A percentile compares a stretch with the other conserved stretches of the same genome.
Evolutionary conservation across 1,284 basidiomycete genomes (phyloP).

Genomic region (Anthracocystis walkeri): DNA sequence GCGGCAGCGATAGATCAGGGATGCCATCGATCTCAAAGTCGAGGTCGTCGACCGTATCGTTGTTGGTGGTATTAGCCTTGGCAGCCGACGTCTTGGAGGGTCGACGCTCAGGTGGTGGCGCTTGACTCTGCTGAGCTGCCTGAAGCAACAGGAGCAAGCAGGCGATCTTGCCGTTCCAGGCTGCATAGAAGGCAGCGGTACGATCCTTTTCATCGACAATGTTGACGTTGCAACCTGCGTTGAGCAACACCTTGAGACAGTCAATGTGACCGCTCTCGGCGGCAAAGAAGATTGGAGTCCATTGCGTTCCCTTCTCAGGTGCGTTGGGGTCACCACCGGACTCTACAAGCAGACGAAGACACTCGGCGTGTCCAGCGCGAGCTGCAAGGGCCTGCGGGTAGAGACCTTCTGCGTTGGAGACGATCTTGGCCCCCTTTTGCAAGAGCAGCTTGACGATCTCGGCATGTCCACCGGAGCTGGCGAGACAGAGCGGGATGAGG

Average conservation of each 20-base stretch:
- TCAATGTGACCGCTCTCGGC: slow-evolving; percentile 85
- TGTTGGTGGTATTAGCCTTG: slow-evolving; percentile 19
- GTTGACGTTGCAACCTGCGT: slow-evolving; percentile 81
- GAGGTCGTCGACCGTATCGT: slow-evolving; percentile 37
- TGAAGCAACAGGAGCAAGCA: slow-evolving; percentile 71
- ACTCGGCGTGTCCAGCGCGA: slow-evolving; percentile 87
- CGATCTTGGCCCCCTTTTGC: slow-evolving; percentile 80
- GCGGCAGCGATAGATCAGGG: slow-evolving; percentile 91
- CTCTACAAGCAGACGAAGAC: slow-evolving; percentile 82
- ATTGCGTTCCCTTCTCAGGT: slow-evolving; percentile 93
- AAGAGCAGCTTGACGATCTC: slow-evolving; percentile 85
- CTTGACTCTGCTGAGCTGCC: slow-evolving; percentile 52
- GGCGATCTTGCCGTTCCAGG: slow-evolving; percentile 92
- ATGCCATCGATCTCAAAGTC: slow-evolving; percentile 80
- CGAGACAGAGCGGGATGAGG: slow-evolving; percentile 88
- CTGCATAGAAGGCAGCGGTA: slow-evolving; percentile 91
- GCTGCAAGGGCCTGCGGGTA: slow-evolving; percentile 98
- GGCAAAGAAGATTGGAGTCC: slow-evolving; percentile 97
- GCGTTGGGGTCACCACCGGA: slow-evolving; percentile 73
- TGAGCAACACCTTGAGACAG: slow-evolving; percentile 82
- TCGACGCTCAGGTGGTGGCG: slow-evolving; percentile 3
- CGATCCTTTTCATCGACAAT: slow-evolving; percentile 86
- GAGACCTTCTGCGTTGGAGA: slow-evolving; percentile 92
- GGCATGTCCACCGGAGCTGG: slow-evolving; percentile 88
- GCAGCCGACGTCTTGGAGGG: slow-evolving; percentile 23